phyloP scores from a whole-genome alignment of 1,139 yeast species.

The Candida tetrigidarum region DNA sequence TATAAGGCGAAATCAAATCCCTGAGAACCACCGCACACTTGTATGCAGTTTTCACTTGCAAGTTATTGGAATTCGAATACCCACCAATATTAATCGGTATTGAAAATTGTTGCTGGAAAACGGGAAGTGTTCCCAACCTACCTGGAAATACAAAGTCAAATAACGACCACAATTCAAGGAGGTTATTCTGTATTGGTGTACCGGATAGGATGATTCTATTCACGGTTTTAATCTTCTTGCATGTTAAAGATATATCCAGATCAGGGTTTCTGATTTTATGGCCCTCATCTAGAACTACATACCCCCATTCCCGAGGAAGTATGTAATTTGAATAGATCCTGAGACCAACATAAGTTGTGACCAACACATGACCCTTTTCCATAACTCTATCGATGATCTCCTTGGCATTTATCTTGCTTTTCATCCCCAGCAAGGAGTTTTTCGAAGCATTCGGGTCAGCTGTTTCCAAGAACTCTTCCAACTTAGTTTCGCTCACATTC shows the following conservation, averaged over 20 bases:
- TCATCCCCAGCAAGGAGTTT: constrained; percentile 27
- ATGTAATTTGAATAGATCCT: constrained; percentile 74
- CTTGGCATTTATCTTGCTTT: constrained; percentile 45
- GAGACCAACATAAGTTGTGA: constrained; percentile 92
- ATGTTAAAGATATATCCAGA: constrained; percentile 80
- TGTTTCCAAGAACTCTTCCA: constrained; percentile 53
- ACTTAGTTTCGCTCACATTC: constrained; percentile 48
- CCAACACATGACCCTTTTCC: constrained; percentile 74
- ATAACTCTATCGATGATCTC: constrained; percentile 55
- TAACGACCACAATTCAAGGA: constrained; percentile 90
- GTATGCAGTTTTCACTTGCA: constrained; percentile 95
- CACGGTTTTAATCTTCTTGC: constrained; percentile 81
- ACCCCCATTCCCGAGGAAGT: constrained; percentile 82
- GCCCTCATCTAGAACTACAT: constrained; percentile 92
- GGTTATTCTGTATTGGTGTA: constrained; percentile 93
- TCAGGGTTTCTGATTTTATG: constrained; percentile 97
- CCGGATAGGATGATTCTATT: constrained; percentile 90
- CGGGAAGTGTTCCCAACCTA: constrained; percentile 89
- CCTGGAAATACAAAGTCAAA: constrained; percentile 98
- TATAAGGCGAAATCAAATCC: constrained; percentile 87
- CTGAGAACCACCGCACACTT: constrained; percentile 92
- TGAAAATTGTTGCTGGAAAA: constrained; percentile 90
- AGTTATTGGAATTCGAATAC: constrained; percentile 93
- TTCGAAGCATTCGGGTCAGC: constrained; percentile 49
- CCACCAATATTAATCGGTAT: constrained; percentile 97